A percentile compares a stretch with the other conserved stretches of the same genome.
These are phyloP conservation scores for Ustilago bromivora DNA, from an alignment of 1,284 basidiomycete genomes.

Conservation along the genomic window DNA sequence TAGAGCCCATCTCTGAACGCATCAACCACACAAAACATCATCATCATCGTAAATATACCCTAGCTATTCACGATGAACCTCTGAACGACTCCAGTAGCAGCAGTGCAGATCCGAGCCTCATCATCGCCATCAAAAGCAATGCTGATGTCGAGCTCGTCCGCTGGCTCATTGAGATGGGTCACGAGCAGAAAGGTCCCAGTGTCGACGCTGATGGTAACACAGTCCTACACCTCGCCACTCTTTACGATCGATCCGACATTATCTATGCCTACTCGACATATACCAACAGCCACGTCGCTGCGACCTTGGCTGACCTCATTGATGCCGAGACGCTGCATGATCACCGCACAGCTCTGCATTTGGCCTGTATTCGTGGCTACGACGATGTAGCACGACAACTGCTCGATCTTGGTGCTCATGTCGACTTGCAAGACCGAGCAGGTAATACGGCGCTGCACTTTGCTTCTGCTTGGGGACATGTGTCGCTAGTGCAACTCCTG, in stretches of 20 bases:
- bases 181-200: constrained; percentile 49
- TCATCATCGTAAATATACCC: constrained; percentile 40
- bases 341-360: constrained; percentile 86
- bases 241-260: constrained; percentile 54
- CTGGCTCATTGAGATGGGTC: constrained; percentile 64
- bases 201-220: constrained; percentile 45
- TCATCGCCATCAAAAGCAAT: constrained; percentile 54
- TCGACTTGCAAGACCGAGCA: constrained; percentile 86
- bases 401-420: constrained; percentile 86
- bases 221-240: constrained; percentile 51
- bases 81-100: constrained; percentile 1
- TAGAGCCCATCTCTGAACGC: constrained; percentile 17
- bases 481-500: constrained; percentile 83
- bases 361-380: constrained; percentile 87
- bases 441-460: constrained; percentile 94
- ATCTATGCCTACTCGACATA: constrained; percentile 48
- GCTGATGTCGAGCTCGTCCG: constrained; percentile 56
- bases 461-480: constrained; percentile 45
- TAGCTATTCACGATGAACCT: constrained; percentile 30
- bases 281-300: constrained; percentile 29
- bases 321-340: constrained; percentile 37
- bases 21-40: constrained; percentile 13
- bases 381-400: constrained; percentile 89
- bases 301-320: constrained; percentile 31
- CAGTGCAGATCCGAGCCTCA: constrained; percentile 40